Evolutionary conservation across 345 rosid species (phyloP), one percentile per base, ranked within the genome.

Genomic region (Citrus unshiu): DNA sequence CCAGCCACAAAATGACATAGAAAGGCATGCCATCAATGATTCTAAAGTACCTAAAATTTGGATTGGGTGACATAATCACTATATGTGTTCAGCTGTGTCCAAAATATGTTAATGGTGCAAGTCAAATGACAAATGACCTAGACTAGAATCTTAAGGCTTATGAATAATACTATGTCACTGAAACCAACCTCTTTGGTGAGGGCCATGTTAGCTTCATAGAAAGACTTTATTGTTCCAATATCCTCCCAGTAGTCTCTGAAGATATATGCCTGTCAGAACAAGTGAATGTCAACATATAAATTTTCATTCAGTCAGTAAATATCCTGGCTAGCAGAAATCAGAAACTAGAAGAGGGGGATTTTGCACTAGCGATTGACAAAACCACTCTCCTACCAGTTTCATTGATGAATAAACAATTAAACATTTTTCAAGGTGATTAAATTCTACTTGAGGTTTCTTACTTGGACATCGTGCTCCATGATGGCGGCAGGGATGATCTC

Each of bases 191-290:
- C 95, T 76, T 92, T 93, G 7, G 97, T 89, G 27, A 95, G 98
- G 78, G 95, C 99, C 74, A 95, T 80, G 84, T 95, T 95, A 79
- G 98, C 98, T 85, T 95, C 97, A 39, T 93, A 92, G 78, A 95
- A 95, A 74, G 97, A 82, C 83, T 83, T 90, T 68, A 95, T 90
- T 25, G 98, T 95, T 85, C 99, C 99, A 4, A 95, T 95, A 70
- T 95, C 99, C 79, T 95, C 98, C 96, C 98, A 95, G 76, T 95
- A 95, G 84, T 95, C 99, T 85, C 85, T 84, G 82, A 88, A 95
- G 21, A 88, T 68, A 83, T 91, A 95, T 68, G 88, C 93, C 98
- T 95, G 84, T 68, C 34, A 65, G 80, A 32, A 79, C 32, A 73
- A 67, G 72, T 51, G 56, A 57, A 18, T 80, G 63, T 74, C 49